Percentiles rank a stretch among this genome's conserved stretches.
phyloP scores from a whole-genome alignment of 495 filamentous ascomycete genomes.

The Lasiosphaeriaceae sp. region DNA sequence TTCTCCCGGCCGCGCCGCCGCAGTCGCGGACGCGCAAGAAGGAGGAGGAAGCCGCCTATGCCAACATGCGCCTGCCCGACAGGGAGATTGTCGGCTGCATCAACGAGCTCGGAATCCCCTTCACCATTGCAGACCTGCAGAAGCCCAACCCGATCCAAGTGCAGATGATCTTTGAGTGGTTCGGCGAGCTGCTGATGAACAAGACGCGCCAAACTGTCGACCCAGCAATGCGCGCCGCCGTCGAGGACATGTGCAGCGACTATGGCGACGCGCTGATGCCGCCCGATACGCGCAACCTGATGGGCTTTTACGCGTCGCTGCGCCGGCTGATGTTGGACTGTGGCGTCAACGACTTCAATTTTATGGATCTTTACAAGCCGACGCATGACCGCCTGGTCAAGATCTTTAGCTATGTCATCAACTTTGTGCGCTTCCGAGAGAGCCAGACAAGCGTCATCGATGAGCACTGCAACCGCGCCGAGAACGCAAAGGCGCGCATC shows the following conservation, averaged over 20 bases:
- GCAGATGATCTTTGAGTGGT: conserved; percentile 96
- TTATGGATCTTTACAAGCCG: conserved; percentile 83
- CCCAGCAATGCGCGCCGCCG: conserved; percentile 87
- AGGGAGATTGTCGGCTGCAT: conserved; percentile 94
- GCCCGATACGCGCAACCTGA: conserved; percentile 80
- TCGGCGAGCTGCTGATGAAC: conserved; percentile 90
- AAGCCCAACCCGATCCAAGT: conserved; percentile 92
- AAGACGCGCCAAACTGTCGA: conserved; percentile 85
- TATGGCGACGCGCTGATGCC: conserved; percentile 73
- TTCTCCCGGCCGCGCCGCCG: conserved; percentile 53
- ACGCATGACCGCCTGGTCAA: conserved; percentile 82
- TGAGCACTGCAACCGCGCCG: conserved; percentile 85
- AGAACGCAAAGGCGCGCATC: conserved; percentile 78
- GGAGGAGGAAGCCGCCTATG: conserved; percentile 73
- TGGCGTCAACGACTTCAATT: conserved; percentile 88
- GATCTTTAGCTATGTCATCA: conserved; percentile 95
- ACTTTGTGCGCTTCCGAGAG: conserved; percentile 95
- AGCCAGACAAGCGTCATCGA: conserved; percentile 81
- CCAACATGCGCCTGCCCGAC: conserved; percentile 82
- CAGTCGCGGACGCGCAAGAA: conserved; percentile 61
- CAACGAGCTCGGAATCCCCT: conserved; percentile 88
- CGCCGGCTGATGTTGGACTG: conserved; percentile 77
- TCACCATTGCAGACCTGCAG: conserved; percentile 81
- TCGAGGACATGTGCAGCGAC: conserved; percentile 76
- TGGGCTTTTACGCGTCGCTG: conserved; percentile 86